Conservation (phyloP, 208 protist species). For the Acanthamoeba triangularis region DNA sequence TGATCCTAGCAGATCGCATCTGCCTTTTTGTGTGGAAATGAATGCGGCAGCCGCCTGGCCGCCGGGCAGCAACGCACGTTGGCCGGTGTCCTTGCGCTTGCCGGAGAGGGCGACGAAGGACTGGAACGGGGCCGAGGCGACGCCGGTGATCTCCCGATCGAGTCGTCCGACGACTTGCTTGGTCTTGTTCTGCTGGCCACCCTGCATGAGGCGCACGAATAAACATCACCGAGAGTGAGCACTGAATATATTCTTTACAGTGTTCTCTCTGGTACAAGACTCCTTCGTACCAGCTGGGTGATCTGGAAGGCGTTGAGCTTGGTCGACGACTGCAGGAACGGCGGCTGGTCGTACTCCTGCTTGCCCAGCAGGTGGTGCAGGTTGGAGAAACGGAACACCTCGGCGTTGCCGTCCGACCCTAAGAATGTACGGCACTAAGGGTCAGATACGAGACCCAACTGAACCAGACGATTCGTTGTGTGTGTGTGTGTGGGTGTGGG, state of each 20-base stretch:
- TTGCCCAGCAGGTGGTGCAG: slow-evolving; percentile 35
- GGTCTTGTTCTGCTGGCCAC: slow-evolving; percentile 19
- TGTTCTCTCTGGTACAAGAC: neutral
- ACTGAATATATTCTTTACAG: neutral
- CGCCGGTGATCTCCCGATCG: slow-evolving; percentile 3
- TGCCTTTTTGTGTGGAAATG: neutral
- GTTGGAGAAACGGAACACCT: slow-evolving; percentile 46
- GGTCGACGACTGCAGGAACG: slow-evolving; percentile 35
- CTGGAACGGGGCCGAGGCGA: slow-evolving; percentile 2
- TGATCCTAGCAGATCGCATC: too few species aligned
- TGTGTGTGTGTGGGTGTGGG: too few species aligned
- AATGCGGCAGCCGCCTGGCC: neutral
- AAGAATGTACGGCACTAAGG: too few species aligned
- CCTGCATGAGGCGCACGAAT: neutral
- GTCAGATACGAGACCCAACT: too few species aligned
- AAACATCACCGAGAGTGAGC: too few species aligned
- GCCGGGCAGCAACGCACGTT: neutral
- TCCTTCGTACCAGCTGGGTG: slow-evolving; percentile 14
- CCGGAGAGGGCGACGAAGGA: slow-evolving; percentile 40
- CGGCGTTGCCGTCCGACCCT: slow-evolving; percentile 37
- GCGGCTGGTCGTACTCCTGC: neutral
- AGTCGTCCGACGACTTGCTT: neutral
- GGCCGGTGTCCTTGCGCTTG: slow-evolving; percentile 17
- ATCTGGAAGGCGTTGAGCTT: slow-evolving; percentile 36
- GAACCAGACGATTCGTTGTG: neutral